phyloP scores from a whole-genome alignment of 75 land plant genomes.

The Selaginella tamariscina region DNA sequence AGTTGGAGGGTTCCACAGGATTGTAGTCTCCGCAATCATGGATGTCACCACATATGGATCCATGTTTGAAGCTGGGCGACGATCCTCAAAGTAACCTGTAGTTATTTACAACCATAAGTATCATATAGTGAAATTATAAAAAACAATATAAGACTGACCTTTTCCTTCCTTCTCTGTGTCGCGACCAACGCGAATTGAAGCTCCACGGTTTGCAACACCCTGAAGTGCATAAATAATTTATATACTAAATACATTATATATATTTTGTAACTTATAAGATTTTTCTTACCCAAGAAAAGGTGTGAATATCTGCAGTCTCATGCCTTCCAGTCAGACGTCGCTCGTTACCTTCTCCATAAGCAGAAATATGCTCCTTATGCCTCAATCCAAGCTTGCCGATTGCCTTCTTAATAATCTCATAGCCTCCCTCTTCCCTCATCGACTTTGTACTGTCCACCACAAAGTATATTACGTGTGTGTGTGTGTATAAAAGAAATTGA shows the following conservation, averaged over 20 bases:
- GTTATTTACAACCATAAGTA: neutral
- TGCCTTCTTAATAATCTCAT: slow-evolving; percentile 2
- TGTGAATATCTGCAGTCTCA: slow-evolving; percentile 4
- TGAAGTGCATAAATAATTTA: neutral
- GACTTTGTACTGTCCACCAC: neutral
- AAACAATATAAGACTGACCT: neutral
- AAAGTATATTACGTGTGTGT: neutral
- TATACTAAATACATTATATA: neutral
- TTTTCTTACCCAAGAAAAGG: slow-evolving; percentile 5
- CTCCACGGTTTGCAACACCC: slow-evolving; percentile 5
- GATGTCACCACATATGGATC: slow-evolving; percentile 55
- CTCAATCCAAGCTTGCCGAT: slow-evolving; percentile 1
- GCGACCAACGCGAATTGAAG: slow-evolving; percentile 5
- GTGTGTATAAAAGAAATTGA: neutral
- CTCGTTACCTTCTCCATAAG: slow-evolving; percentile 12
- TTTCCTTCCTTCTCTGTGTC: slow-evolving; percentile 1
- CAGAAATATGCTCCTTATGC: slow-evolving; percentile 9
- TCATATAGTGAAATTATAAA: neutral
- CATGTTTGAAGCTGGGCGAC: slow-evolving; percentile 83
- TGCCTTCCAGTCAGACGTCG: slow-evolving; percentile 2
- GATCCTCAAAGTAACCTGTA: slow-evolving; percentile 77
- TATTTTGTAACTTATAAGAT: neutral
- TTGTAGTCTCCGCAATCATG: slow-evolving; percentile 56
- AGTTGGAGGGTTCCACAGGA: slow-evolving; percentile 26
- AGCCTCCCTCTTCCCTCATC: slow-evolving; percentile 11